Percentiles rank a stretch among this genome's conserved stretches.
These are phyloP conservation scores for Eucalyptus albens DNA, from an alignment of 345 rosid genomes.

Conservation along the genomic window DNA sequence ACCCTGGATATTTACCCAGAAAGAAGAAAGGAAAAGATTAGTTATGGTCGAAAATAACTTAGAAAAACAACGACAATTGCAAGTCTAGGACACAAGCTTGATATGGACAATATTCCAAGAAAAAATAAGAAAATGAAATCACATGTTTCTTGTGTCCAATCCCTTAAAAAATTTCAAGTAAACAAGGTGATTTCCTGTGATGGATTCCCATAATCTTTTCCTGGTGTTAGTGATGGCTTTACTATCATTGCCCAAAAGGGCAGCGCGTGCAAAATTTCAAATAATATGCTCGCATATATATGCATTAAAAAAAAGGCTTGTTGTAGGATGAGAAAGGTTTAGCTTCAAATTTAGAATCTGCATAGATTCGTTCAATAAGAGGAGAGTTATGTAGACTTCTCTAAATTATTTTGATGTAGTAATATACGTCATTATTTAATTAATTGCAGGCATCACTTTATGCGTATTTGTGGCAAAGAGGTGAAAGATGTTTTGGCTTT, in stretches of 20 bases:
- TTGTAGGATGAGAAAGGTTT: neutral
- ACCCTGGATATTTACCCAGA: conserved; percentile 38
- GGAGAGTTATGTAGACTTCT: neutral
- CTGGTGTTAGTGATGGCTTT: neutral
- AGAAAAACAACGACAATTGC: neutral
- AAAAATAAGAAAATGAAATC: neutral
- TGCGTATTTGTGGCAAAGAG: neutral
- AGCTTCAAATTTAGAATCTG: neutral
- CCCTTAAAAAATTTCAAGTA: neutral
- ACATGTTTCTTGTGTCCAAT: neutral
- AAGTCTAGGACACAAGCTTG: neutral
- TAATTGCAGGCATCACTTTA: neutral
- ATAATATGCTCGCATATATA: neutral
- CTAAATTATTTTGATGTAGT: neutral
- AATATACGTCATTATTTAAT: neutral
- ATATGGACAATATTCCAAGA: neutral
- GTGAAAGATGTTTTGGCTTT: neutral
- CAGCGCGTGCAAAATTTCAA: neutral
- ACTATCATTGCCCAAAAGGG: neutral
- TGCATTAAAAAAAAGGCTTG: neutral
- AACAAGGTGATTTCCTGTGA: neutral
- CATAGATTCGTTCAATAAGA: neutral
- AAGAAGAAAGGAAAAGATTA: neutral
- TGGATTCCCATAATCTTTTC: neutral
- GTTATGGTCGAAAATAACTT: neutral